Conservation (phyloP, 2,329 filamentous ascomycete species). For the Paecilomyces sp. region DNA sequence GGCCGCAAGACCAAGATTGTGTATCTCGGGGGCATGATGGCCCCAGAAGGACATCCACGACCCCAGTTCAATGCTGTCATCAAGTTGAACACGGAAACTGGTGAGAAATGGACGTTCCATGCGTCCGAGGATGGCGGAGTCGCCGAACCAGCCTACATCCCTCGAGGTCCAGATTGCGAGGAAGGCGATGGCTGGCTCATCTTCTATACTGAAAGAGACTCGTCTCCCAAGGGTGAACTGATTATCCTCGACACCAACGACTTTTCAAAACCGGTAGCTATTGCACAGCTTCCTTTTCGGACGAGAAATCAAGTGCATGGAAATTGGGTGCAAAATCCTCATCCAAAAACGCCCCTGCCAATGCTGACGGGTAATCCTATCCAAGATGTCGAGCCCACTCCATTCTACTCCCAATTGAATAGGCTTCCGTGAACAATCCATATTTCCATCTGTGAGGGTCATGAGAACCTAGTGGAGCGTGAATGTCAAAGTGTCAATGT, state of each 20-base stretch:
- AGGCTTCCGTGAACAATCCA: too few relatives aligned
- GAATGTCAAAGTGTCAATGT: too few relatives aligned
- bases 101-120: constrained; percentile 29
- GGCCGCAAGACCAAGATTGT: too few relatives aligned
- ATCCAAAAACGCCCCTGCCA: too few relatives aligned
- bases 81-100: constrained; percentile 33
- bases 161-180: constrained; percentile 1
- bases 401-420: too few relatives aligned
- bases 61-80: too few relatives aligned
- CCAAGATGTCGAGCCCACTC: too few relatives aligned
- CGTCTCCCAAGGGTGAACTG: constrained; percentile 14
- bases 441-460: too few relatives aligned
- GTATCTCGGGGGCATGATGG: too few relatives aligned
- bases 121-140: constrained; percentile 38
- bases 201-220: constrained; percentile 15
- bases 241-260: constrained; percentile 8
- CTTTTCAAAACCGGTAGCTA: neutral
- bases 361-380: too few relatives aligned
- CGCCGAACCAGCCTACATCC: constrained; percentile 18
- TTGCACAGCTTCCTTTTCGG: neutral
- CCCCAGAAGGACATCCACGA: too few relatives aligned
- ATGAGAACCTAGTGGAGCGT: too few relatives aligned
- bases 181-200: constrained; percentile 19
- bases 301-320: constrained; percentile 1
- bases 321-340: neutral